A percentile compares a stretch with the other conserved stretches of the same genome.
Conservation (phyloP, 257 asterid species). For the Nicotiana knightiana region DNA sequence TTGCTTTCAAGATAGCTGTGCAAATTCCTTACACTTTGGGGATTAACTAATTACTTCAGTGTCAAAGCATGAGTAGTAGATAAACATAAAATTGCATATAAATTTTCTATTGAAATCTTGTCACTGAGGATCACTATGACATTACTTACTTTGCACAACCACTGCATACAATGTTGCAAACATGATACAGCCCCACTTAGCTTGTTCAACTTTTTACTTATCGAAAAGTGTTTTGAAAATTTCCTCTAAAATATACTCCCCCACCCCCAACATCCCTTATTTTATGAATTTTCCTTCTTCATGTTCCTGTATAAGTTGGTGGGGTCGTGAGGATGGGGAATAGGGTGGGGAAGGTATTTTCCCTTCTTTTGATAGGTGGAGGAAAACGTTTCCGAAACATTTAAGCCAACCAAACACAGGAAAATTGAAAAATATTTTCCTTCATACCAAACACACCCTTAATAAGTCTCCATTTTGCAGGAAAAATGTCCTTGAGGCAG, state of each 20-base stretch:
- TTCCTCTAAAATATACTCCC: neutral
- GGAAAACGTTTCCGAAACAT: no score
- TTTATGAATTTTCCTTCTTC: neutral
- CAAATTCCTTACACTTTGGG: neutral
- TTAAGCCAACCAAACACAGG: no score
- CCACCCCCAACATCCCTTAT: neutral
- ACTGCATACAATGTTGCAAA: neutral
- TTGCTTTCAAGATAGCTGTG: neutral
- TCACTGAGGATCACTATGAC: neutral
- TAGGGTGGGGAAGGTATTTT: no score
- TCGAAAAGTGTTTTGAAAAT: neutral
- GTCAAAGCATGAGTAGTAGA: neutral
- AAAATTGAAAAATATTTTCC: no score
- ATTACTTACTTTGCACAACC: neutral
- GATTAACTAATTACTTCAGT: neutral
- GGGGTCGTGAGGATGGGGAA: no score
- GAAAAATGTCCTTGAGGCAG: conserved; percentile 1
- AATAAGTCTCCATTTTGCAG: neutral
- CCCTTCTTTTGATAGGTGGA: no score
- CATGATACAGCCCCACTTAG: neutral
- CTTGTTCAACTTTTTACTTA: neutral
- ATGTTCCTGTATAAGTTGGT: neutral
- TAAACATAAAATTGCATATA: neutral
- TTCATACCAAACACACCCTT: neutral
- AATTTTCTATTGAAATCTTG: neutral